phyloP scores from a whole-genome alignment of 2,329 filamentous ascomycete genomes.

The Anisogramma anomala region DNA sequence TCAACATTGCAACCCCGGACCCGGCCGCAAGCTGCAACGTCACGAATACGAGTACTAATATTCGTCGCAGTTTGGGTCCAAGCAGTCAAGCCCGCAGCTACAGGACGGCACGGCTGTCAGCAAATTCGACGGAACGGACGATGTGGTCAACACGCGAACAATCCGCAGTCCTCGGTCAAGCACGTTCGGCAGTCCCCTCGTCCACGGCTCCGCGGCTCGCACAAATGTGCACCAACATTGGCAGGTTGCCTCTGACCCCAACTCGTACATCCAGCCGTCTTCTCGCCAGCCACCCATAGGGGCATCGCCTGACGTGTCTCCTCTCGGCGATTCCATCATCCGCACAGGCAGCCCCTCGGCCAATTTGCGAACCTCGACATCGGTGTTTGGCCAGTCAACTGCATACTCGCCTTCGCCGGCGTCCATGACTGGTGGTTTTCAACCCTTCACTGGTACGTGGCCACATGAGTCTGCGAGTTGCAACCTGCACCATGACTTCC shows the following conservation, averaged over 20 bases:
- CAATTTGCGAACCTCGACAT: constrained; percentile 16
- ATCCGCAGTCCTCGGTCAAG: constrained; percentile 27
- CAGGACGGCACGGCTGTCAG: constrained; percentile 36
- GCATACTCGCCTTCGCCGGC: constrained; percentile 33
- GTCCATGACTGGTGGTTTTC: constrained; percentile 32
- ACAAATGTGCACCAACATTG: constrained; percentile 32
- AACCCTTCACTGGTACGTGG: constrained; percentile 35
- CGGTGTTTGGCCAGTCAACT: constrained; percentile 23
- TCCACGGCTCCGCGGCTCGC: constrained; percentile 20
- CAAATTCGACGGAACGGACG: constrained; percentile 32
- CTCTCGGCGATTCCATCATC: constrained; percentile 19
- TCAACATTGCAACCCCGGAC: constrained; percentile 17
- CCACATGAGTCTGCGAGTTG: constrained; percentile 31
- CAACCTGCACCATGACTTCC: constrained; percentile 34
- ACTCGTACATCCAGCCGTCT: constrained; percentile 26
- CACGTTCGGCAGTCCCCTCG: constrained; percentile 28
- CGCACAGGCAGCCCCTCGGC: constrained; percentile 23
- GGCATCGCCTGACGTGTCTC: constrained; percentile 25
- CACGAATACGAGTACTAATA: constrained; percentile 28
- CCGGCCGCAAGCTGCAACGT: constrained; percentile 12
- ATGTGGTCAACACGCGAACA: constrained; percentile 23
- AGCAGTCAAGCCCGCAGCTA: constrained; percentile 39
- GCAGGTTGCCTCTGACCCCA: constrained; percentile 26
- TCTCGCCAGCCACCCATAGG: constrained; percentile 21
- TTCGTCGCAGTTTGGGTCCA: constrained; percentile 46